These are phyloP conservation scores for Setaria italica DNA, from an alignment of 202 grass and related monocot genomes.

Conservation along the genomic window DNA sequence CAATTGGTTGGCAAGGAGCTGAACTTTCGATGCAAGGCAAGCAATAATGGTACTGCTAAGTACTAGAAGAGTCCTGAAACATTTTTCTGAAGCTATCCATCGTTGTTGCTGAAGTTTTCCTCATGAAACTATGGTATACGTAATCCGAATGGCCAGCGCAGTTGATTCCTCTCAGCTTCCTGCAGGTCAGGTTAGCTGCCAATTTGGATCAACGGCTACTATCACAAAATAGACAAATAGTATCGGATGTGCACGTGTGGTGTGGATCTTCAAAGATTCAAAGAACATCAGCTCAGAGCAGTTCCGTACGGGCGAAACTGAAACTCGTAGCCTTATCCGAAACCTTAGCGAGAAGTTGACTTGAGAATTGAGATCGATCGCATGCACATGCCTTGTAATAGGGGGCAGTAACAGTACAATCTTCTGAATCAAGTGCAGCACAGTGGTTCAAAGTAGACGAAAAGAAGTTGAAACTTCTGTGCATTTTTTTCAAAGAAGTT, in stretches of 20 bases:
- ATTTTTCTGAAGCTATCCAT: background rate
- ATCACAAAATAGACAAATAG: background rate
- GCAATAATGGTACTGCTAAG: background rate
- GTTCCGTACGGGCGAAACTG: background rate
- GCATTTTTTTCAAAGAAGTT: too few species aligned
- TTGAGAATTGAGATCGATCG: background rate
- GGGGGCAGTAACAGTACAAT: constrained; percentile 18
- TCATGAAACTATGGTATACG: background rate
- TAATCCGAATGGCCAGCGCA: background rate
- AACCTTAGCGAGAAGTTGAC: constrained; percentile 1
- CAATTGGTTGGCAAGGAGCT: background rate
- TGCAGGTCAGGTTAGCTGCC: background rate
- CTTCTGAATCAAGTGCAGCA: background rate
- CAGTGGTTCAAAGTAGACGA: too few species aligned
- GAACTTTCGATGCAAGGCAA: constrained; percentile 13
- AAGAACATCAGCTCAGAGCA: constrained; percentile 7
- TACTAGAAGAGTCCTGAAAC: background rate
- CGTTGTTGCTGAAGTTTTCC: background rate
- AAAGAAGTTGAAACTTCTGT: too few species aligned
- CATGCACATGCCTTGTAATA: background rate
- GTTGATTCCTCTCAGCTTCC: constrained; percentile 2
- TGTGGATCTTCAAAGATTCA: constrained; percentile 35
- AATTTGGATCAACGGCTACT: background rate
- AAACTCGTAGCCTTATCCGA: background rate
- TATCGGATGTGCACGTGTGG: constrained; percentile 32